phyloP scores from a whole-genome alignment of 352 stramenopile genomes.

The Pythium myriotylum region DNA sequence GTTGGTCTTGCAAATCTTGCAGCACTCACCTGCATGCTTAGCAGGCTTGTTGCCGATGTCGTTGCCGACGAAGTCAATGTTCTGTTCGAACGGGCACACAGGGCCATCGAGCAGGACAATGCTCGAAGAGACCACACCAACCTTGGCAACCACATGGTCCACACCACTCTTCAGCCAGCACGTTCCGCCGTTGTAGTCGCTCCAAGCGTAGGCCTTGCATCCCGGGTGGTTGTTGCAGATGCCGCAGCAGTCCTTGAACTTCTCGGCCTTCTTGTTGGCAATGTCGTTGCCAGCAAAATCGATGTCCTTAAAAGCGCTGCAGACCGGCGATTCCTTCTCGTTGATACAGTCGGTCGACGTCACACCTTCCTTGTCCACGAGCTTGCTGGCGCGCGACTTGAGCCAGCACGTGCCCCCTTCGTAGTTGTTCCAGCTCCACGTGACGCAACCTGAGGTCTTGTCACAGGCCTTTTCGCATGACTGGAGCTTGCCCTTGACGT shows the following conservation, averaged over 20 bases:
- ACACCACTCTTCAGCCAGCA: conserved; percentile 58
- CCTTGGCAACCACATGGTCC: conserved; percentile 1
- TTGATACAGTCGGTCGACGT: conserved; percentile 4
- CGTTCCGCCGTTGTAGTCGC: conserved; percentile 46
- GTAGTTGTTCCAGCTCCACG: conserved; percentile 23
- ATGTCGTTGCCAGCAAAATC: conserved; percentile 28
- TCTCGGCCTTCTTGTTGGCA: background rate
- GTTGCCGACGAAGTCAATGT: conserved; percentile 16
- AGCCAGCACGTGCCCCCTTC: conserved; percentile 31
- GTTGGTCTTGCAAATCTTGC: conserved; percentile 1
- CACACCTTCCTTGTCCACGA: conserved; percentile 16
- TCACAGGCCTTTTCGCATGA: conserved; percentile 1
- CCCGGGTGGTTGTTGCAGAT: conserved; percentile 9
- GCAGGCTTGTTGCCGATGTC: conserved; percentile 1
- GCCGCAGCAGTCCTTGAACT: conserved; percentile 15
- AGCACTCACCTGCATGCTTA: background rate
- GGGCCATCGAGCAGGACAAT: background rate
- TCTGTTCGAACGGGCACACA: background rate
- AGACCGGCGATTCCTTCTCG: background rate
- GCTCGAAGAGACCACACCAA: background rate
- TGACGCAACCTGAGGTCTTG: conserved; percentile 1
- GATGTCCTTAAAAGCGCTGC: conserved; percentile 16
- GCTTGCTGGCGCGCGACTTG: conserved; percentile 18
- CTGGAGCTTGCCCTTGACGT: conserved; percentile 1
- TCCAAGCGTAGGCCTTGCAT: conserved; percentile 39